Percentiles rank a stretch among this genome's conserved stretches.
Evolutionary conservation across 2,329 filamentous ascomycete genomes (phyloP).

Genomic region (Colletotrichum sublineola): DNA sequence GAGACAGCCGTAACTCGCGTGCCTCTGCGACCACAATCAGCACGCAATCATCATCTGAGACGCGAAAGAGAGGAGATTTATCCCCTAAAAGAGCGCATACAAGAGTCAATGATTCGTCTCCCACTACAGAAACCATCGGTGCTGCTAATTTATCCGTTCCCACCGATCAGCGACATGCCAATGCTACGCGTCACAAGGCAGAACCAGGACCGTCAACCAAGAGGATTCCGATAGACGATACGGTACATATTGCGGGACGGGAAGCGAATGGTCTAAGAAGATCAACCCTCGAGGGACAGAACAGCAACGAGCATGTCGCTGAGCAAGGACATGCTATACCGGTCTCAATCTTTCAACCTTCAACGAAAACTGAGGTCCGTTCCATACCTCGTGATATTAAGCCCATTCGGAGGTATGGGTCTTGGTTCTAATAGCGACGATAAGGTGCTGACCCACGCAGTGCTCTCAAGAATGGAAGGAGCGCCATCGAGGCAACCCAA

Average conservation of each 20-base stretch:
- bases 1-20: constrained; percentile 11
- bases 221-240: not conserved
- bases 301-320: not conserved
- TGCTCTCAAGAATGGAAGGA: constrained; percentile 23
- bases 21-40: constrained; percentile 22
- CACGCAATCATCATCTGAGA: not conserved
- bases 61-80: not conserved
- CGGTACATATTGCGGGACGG: not conserved
- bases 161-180: not conserved
- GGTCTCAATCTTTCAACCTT: not conserved
- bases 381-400: constrained; percentile 5
- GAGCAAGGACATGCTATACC: not conserved
- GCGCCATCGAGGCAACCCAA: not conserved
- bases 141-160: constrained; percentile 52
- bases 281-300: not conserved
- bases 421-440: not conserved
- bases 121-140: constrained; percentile 51
- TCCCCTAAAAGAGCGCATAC: not conserved
- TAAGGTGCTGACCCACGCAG: constrained; percentile 7
- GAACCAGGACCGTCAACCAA: not conserved
- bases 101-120: not conserved
- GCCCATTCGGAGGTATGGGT: constrained; percentile 19
- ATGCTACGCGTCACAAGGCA: not conserved
- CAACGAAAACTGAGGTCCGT: not conserved
- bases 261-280: too few relatives aligned